Evolutionary conservation across 148 eudicot species (phyloP), one percentile per base, ranked within the genome.

Genomic region (Gaultheria prostrata): DNA sequence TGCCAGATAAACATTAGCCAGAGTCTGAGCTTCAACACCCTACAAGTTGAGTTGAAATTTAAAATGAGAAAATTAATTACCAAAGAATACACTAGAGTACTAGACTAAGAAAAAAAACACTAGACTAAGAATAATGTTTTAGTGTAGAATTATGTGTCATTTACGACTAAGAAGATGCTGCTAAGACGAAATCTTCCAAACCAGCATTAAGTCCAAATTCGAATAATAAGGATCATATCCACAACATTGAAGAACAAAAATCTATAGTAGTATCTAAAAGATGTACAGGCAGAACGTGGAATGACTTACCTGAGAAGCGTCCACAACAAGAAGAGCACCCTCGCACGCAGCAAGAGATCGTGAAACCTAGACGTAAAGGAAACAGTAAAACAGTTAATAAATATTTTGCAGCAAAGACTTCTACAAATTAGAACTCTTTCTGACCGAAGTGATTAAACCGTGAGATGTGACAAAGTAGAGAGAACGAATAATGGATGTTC

Each of bases 281-380:
- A 79, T 76, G 46, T 65, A 81, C 24, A 48, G 73, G 8, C 14
- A 65, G 50, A 82, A 21, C 50, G 33, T 59, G 70, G 77, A 51
- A 30, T 71, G 59, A 80, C 70, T 53, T 78, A 91, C 98, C 93
- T 94, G 98, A 79, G 98, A 93, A 79, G 98, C 93, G 80, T 94
- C 98, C 59, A 97, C 98, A 85, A 97, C 98, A 85, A 95, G 97
- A 56, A 97, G 98, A 85, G 99, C 99, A 84, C 98, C 98, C 88
- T 97, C 99, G 85, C 99, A 97, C 75, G 99, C 99, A 88, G 98
- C 99, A 85, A 97, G 98, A 87, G 99, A 97, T 76, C 99, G 98
- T 65, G 99, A 97, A 85, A 97, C 99, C 99, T 97, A 83, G 45
- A 85, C 2, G 76, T 74, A 59, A 49, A 79, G 28, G 72, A 59